phyloP scores from a whole-genome alignment of 2,329 filamentous ascomycete species.

The Diaporthe longicolla region DNA sequence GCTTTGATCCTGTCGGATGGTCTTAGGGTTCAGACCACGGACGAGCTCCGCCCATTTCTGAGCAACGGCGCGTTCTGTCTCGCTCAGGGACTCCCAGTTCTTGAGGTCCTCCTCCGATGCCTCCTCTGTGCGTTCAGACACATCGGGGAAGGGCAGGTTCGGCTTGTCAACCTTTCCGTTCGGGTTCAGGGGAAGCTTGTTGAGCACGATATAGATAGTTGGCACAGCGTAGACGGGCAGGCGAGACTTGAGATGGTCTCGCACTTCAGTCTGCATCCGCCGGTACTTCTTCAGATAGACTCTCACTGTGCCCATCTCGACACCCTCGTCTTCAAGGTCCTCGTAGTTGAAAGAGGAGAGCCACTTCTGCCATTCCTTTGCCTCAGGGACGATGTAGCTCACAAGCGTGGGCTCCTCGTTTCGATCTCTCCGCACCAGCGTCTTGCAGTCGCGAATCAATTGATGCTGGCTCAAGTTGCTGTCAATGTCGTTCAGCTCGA shows the following conservation, averaged over 20 bases:
- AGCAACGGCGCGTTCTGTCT: slow-evolving; percentile 77
- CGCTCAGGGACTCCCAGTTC: slow-evolving; percentile 58
- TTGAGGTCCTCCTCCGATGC: slow-evolving; percentile 59
- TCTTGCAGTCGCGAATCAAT: slow-evolving; percentile 87
- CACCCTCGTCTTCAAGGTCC: slow-evolving; percentile 68
- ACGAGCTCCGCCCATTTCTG: slow-evolving; percentile 82
- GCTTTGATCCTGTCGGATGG: slow-evolving; percentile 67
- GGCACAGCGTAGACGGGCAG: slow-evolving; percentile 84
- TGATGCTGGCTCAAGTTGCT: slow-evolving; percentile 81
- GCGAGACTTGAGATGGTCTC: slow-evolving; percentile 78
- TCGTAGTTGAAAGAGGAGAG: slow-evolving; percentile 68
- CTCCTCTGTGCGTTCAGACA: slow-evolving; percentile 70
- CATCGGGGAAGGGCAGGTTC: slow-evolving; percentile 82
- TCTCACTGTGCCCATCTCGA: slow-evolving; percentile 58
- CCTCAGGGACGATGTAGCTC: slow-evolving; percentile 90
- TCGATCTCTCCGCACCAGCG: slow-evolving; percentile 85
- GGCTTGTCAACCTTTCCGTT: slow-evolving; percentile 84
- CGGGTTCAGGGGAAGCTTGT: slow-evolving; percentile 83
- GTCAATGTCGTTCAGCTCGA: slow-evolving; percentile 95
- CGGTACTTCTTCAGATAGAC: slow-evolving; percentile 62
- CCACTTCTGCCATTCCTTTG: slow-evolving; percentile 80
- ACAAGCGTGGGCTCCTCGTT: slow-evolving; percentile 89
- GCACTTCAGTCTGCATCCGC: slow-evolving; percentile 63
- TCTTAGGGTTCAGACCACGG: slow-evolving; percentile 75
- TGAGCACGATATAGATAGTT: slow-evolving; percentile 79